These are phyloP conservation scores for Phytopythium chamaehyphon DNA, from an alignment of 352 stramenopile genomes.

Conservation along the genomic window DNA sequence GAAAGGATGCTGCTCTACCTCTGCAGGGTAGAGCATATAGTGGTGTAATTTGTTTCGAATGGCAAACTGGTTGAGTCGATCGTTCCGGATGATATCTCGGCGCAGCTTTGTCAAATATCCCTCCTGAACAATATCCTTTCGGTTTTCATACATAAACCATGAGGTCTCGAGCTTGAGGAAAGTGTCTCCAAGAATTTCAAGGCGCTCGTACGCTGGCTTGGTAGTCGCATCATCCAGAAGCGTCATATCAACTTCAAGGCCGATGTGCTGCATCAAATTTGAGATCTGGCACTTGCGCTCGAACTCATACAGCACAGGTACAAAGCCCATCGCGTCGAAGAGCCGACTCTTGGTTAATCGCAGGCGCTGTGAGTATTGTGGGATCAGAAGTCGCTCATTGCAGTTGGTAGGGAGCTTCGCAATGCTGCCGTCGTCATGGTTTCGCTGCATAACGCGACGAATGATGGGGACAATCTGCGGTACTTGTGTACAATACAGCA, in stretches of 20 bases:
- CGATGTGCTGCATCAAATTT: constrained; percentile 77
- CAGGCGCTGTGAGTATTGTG: constrained; percentile 65
- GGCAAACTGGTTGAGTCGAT: constrained; percentile 74
- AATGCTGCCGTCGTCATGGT: constrained; percentile 55
- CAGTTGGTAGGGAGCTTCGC: constrained; percentile 56
- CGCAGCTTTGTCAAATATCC: constrained; percentile 69
- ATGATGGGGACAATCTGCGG: constrained; percentile 80
- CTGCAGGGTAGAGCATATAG: constrained; percentile 74
- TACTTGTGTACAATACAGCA: constrained; percentile 70
- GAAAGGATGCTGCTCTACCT: constrained; percentile 82
- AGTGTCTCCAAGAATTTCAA: constrained; percentile 82
- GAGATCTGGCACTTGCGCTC: constrained; percentile 88
- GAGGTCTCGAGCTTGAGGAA: constrained; percentile 85
- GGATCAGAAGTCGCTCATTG: constrained; percentile 75
- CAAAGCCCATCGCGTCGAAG: constrained; percentile 76
- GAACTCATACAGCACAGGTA: constrained; percentile 86
- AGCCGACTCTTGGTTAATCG: constrained; percentile 63
- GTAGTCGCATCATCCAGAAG: constrained; percentile 77
- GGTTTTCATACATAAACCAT: constrained; percentile 80
- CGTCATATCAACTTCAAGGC: constrained; percentile 67
- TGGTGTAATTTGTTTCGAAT: constrained; percentile 53
- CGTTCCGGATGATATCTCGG: constrained; percentile 85
- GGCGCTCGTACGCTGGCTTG: constrained; percentile 78
- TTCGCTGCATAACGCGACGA: constrained; percentile 76
- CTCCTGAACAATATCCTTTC: constrained; percentile 67